Evolutionary conservation across 106 monocot species (phyloP).

Genomic region (Hemerocallis citrina): DNA sequence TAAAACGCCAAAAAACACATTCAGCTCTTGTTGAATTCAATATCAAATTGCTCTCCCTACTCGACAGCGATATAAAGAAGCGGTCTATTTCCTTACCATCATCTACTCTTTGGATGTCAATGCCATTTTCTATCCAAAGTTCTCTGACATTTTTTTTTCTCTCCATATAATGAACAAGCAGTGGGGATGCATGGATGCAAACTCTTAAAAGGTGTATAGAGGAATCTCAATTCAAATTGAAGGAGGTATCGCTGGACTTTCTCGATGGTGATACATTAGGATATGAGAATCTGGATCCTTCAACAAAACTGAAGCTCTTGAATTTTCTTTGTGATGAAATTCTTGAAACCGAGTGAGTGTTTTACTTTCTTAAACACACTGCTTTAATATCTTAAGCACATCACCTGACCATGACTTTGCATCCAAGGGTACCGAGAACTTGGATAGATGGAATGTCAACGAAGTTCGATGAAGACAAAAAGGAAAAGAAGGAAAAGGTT

Average conservation of each 20-base stretch:
- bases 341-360: conserved; percentile 57
- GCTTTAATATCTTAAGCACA: not conserved
- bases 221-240: conserved; percentile 20
- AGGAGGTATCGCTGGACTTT: conserved; percentile 29
- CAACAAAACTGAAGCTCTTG: conserved; percentile 45
- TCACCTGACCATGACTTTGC: not conserved
- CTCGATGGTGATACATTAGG: conserved; percentile 7
- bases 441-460: conserved; percentile 43
- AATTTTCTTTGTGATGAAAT: conserved; percentile 78
- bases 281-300: conserved; percentile 42
- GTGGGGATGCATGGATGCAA: conserved; percentile 42
- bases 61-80: conserved; percentile 27
- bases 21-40: conserved; percentile 32
- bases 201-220: conserved; percentile 37
- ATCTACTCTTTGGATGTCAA: not conserved
- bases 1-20: not conserved
- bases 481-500: conserved; percentile 27
- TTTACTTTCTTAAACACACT: not conserved
- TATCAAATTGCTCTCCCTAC: conserved; percentile 42
- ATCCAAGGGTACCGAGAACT: conserved; percentile 38
- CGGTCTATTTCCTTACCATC: conserved; percentile 10
- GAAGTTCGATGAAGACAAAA: conserved; percentile 35
- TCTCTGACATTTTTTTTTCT: not conserved
- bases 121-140: not conserved
- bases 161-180: conserved; percentile 16